Conservation (phyloP, 306 rosid species). For the Cucurbita ficifolia region DNA sequence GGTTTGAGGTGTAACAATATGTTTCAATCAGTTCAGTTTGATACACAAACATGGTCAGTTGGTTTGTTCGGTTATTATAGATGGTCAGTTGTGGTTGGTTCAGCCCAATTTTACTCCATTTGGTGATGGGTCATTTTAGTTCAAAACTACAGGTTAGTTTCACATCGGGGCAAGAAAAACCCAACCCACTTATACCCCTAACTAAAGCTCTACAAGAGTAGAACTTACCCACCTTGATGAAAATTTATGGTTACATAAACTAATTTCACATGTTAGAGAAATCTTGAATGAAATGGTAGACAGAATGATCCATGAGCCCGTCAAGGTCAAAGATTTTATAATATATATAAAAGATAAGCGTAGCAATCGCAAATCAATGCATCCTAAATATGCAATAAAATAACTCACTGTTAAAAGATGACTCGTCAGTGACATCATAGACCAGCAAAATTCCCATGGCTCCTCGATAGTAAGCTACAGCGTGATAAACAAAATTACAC, state of each 20-base stretch:
- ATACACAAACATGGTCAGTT: neutral
- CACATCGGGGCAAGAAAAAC: neutral
- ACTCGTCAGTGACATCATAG: slow-evolving; percentile 77
- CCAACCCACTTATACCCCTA: neutral
- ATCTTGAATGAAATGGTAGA: neutral
- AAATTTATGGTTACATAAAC: neutral
- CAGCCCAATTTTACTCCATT: neutral
- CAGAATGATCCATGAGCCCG: neutral
- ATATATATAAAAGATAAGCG: neutral
- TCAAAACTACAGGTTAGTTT: neutral
- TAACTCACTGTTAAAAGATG: slow-evolving; percentile 57
- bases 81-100: neutral
- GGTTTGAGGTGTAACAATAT: neutral
- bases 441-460: slow-evolving; percentile 85
- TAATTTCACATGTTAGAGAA: neutral
- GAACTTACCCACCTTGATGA: neutral
- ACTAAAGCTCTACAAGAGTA: neutral
- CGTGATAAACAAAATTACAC: slow-evolving; percentile 1
- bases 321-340: neutral
- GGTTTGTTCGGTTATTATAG: neutral
- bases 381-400: slow-evolving; percentile 9
- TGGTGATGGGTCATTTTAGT: neutral
- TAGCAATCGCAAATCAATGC: neutral
- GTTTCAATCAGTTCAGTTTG: neutral
- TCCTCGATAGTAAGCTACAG: slow-evolving; percentile 83